phyloP scores from a whole-genome alignment of 2,329 filamentous ascomycete species.

The Neofusicoccum ribis region DNA sequence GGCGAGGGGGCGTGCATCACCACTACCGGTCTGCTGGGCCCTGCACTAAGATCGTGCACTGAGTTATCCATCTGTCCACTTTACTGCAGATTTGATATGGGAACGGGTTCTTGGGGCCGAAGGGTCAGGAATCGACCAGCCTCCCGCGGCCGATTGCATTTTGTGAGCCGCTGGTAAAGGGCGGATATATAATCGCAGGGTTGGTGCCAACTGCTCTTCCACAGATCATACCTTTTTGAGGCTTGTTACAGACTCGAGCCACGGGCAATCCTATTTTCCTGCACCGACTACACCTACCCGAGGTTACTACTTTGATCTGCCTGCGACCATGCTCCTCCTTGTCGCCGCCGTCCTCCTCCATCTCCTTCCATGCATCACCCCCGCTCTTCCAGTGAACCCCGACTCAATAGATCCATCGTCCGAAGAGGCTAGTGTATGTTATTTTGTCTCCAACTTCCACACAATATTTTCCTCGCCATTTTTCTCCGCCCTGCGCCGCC shows the following conservation, averaged over 20 bases:
- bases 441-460: neutral
- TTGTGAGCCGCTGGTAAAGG: no score
- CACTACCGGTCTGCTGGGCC: neutral
- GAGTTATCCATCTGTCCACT: neutral
- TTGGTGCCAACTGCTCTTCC: no score
- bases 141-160: neutral
- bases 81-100: neutral
- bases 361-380: neutral
- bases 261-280: no score
- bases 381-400: neutral
- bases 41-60: neutral
- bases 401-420: neutral
- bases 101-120: neutral
- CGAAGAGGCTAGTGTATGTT: neutral
- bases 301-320: neutral
- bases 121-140: conserved; percentile 10
- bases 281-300: neutral
- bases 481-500: neutral
- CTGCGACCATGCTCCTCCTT: neutral
- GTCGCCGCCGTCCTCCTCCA: neutral
- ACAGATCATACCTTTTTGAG: no score
- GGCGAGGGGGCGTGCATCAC: neutral
- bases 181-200: no score
- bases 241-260: no score
- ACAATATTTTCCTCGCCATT: no score